A percentile compares a stretch with the other conserved stretches of the same genome.
These are phyloP conservation scores for Margaritispora aquatica DNA, from an alignment of 495 filamentous ascomycete species.

Conservation along the genomic window DNA sequence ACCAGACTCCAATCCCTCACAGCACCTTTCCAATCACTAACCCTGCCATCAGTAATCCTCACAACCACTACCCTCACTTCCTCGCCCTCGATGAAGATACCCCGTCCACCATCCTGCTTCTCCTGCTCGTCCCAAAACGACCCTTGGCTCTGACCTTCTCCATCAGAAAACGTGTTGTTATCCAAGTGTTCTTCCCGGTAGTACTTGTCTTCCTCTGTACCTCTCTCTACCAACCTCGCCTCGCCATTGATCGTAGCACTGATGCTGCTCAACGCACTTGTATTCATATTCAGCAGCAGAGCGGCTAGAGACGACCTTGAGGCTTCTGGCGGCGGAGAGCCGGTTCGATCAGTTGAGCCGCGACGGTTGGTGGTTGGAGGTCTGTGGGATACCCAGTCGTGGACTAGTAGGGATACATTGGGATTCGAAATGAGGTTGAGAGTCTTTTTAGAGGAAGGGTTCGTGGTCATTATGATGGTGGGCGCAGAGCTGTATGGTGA, in stretches of 20 bases:
- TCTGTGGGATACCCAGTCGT: constrained; percentile 96
- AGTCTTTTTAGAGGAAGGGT: constrained; percentile 82
- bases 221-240: constrained; percentile 62
- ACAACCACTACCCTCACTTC: constrained; percentile 72
- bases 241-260: constrained; percentile 86
- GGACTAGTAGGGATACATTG: constrained; percentile 87
- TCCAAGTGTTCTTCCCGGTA: constrained; percentile 77
- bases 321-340: constrained; percentile 56
- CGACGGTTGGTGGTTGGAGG: constrained; percentile 63
- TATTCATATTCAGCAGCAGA: constrained; percentile 84
- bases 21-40: constrained; percentile 76
- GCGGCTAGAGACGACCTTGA: constrained; percentile 67
- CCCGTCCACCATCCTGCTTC: constrained; percentile 40
- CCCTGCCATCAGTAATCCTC: constrained; percentile 63
- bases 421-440: constrained; percentile 83
- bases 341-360: constrained; percentile 23
- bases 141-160: constrained; percentile 15
- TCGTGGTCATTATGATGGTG: constrained; percentile 90
- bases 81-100: constrained; percentile 60
- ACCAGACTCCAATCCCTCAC: constrained; percentile 64
- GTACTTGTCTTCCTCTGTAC: constrained; percentile 73
- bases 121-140: constrained; percentile 7
- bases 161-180: constrained; percentile 76
- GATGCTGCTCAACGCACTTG: constrained; percentile 80
- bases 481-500: constrained; percentile 68